A percentile compares a stretch with the other conserved stretches of the same genome.
These are phyloP conservation scores for Falciphora oryzae DNA, from an alignment of 2,329 filamentous ascomycete species.

Conservation along the genomic window DNA sequence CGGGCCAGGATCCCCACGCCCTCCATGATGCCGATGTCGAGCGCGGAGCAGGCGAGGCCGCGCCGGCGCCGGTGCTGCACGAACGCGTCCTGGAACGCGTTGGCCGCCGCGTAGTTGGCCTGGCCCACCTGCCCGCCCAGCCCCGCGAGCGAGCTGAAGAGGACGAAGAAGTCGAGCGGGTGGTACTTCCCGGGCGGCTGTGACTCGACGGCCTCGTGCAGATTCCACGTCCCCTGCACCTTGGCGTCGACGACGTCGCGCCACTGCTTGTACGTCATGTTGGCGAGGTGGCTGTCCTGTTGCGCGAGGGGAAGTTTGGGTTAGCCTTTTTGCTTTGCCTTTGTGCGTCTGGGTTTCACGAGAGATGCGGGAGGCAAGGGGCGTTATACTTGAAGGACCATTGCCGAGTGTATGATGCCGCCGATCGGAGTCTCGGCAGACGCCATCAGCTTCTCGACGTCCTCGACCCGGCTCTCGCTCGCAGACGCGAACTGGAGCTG, in stretches of 20 bases:
- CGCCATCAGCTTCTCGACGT: slow-evolving; percentile 15
- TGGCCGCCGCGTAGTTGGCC: slow-evolving; percentile 28
- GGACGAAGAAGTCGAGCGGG: slow-evolving; percentile 12
- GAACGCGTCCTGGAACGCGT: slow-evolving; percentile 26
- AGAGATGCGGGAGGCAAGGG: background rate
- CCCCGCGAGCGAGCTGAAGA: slow-evolving; percentile 12
- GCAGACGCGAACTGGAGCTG: slow-evolving; percentile 15
- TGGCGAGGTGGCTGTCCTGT: slow-evolving; percentile 14
- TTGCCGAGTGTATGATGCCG: slow-evolving; percentile 21
- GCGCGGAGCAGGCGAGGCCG: slow-evolving; percentile 23
- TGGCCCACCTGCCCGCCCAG: slow-evolving; percentile 19
- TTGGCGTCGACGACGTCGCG: slow-evolving; percentile 33
- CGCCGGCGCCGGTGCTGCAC: slow-evolving; percentile 21
- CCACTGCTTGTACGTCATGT: slow-evolving; percentile 27
- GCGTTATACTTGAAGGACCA: slow-evolving; percentile 16
- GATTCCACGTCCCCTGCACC: slow-evolving; percentile 31
- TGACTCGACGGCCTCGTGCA: slow-evolving; percentile 25
- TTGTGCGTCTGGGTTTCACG: too few species aligned
- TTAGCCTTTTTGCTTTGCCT: background rate
- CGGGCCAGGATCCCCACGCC: slow-evolving; percentile 13
- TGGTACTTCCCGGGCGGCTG: background rate
- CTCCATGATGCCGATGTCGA: slow-evolving; percentile 27
- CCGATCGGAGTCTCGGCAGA: slow-evolving; percentile 15
- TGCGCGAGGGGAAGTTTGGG: background rate
- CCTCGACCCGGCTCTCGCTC: slow-evolving; percentile 14